Base-by-base conservation (phyloP, 106 monocot species). In the Allium cepa region DNA sequence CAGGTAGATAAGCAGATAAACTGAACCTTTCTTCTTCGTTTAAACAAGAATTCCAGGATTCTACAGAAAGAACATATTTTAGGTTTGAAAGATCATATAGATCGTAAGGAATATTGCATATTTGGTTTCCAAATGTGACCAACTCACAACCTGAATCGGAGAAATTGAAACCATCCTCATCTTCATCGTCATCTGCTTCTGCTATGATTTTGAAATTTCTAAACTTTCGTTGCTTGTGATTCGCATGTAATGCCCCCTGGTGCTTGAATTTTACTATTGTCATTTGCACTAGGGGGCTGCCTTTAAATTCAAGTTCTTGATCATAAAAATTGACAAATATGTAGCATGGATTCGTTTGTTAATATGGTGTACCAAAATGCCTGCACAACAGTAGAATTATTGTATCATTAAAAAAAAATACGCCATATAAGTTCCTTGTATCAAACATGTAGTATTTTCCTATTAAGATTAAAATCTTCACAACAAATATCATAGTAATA, bases 21-120 rank as follows among this genome's bases (percentile, higher is more conserved):
- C 47, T 59, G 52, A 92, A 79, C 72, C 81, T 84, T 63, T 99
- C 97, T 60, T 99, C 92, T 68, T 99, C 97, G 7, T 82, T 86
- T 60, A 99, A 84, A 68, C 77, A 83, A 46, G 26, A 77, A 73
- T 99, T 93, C 97, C 97, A 99, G 62, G 80, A 77, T 70, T 99
- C 90, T 64, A 99, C 67, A 63, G 89, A 92, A 57, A 99, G 78
- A 70, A 99, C 53, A 15, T 82, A 81, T 59, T 79, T 90, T 50
- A 99, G 71, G 71, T 86, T 72, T 57, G 75, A 50, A 14, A 99
- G 71, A 53, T 81, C 82, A 71, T 87, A 99, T 47, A 99, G 78
- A 51, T 84, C 90, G 79, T 87, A 93, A 9, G 97, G 97, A 69
- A 99, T 48, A 68, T 51, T 79, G 72, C 77, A 92, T 4, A 68